Percentiles rank a stretch among this genome's conserved stretches.
Conservation (phyloP, 2,329 filamentous ascomycete genomes). For the Pseudogymnoascus sp. region DNA sequence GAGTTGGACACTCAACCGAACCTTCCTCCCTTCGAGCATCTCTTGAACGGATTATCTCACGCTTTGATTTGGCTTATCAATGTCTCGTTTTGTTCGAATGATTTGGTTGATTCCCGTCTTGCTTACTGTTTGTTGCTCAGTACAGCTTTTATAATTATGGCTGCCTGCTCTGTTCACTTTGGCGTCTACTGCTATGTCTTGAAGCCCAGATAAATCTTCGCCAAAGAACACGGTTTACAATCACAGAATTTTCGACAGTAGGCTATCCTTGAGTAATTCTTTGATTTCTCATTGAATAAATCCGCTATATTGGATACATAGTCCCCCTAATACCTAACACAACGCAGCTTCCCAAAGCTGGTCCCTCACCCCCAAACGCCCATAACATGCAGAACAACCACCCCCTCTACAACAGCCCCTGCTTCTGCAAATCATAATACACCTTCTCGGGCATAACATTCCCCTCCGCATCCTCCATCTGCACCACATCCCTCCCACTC, state of each 20-base stretch:
- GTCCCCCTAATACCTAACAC: not conserved
- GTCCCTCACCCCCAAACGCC: not conserved
- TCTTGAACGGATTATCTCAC: no score
- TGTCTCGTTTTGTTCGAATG: no score
- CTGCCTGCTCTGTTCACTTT: no score
- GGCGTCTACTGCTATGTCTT: not conserved
- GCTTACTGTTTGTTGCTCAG: no score
- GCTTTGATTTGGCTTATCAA: no score
- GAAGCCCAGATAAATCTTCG: not conserved
- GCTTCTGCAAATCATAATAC: slow-evolving; percentile 89
- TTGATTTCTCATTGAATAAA: not conserved
- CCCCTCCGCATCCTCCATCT: slow-evolving; percentile 97
- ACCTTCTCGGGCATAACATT: slow-evolving; percentile 99
- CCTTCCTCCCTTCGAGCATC: no score
- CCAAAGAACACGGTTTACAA: not conserved
- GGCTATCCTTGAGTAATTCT: not conserved
- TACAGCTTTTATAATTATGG: no score
- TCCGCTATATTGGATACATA: not conserved
- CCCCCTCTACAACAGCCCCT: slow-evolving; percentile 60
- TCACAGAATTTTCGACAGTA: not conserved
- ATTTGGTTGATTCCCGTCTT: no score
- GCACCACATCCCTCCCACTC: slow-evolving; percentile 64
- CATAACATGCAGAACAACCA: not conserved
- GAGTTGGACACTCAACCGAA: no score
- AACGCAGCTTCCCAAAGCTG: not conserved